Percentiles rank a stretch among this genome's conserved stretches.
These are phyloP conservation scores for Metarhizium anisopliae DNA, from an alignment of 2,329 filamentous ascomycete genomes.

Conservation along the genomic window DNA sequence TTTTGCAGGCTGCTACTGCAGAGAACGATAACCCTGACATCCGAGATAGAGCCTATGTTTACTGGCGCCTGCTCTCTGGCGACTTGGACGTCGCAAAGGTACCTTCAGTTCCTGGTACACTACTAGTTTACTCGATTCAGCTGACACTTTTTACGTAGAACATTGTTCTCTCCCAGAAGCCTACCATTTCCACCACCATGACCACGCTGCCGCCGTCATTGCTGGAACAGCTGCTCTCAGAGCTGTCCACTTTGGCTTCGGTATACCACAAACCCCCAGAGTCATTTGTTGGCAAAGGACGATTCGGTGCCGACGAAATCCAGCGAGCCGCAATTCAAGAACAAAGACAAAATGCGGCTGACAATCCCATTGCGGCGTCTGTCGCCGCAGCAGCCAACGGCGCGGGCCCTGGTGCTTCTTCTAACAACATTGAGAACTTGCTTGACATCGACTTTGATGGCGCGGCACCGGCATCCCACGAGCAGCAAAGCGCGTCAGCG, in stretches of 20 bases:
- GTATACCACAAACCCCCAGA: slow-evolving; percentile 98
- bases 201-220: slow-evolving; percentile 75
- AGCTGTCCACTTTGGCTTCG: slow-evolving; percentile 89
- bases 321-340: slow-evolving; percentile 95
- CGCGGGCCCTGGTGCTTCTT: slow-evolving; percentile 40
- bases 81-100: slow-evolving; percentile 86
- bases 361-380: slow-evolving; percentile 88
- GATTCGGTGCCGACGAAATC: slow-evolving; percentile 88
- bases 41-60: slow-evolving; percentile 92
- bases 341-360: slow-evolving; percentile 81
- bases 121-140: neutral
- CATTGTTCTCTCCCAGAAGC: slow-evolving; percentile 88
- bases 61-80: slow-evolving; percentile 92
- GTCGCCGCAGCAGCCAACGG: slow-evolving; percentile 65
- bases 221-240: slow-evolving; percentile 80
- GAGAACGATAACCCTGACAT: slow-evolving; percentile 98
- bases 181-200: slow-evolving; percentile 89
- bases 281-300: slow-evolving; percentile 94
- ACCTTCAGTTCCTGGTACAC: slow-evolving; percentile 11
- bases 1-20: slow-evolving; percentile 82
- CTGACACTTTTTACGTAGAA: slow-evolving; percentile 35
- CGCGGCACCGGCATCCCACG: slow-evolving; percentile 78
- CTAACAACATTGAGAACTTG: slow-evolving; percentile 86
- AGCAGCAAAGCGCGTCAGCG: slow-evolving; percentile 43
- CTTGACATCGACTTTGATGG: slow-evolving; percentile 96